Evolutionary conservation across 768 basidiomycete genomes (phyloP), one percentile per base, ranked within the genome.

Genomic region (Podaxis sp.): DNA sequence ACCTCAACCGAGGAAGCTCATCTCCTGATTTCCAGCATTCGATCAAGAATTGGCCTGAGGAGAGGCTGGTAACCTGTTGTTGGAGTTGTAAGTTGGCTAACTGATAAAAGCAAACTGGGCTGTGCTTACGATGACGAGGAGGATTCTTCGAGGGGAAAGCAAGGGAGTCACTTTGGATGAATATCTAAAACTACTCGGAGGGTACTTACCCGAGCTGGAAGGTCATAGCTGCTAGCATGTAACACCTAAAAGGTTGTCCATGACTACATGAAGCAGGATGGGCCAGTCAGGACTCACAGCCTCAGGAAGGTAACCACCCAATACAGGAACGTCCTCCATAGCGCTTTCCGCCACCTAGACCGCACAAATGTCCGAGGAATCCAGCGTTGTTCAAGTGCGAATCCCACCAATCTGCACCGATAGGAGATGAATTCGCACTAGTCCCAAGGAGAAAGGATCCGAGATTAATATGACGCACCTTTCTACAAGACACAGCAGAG

Each of bases 211-310:
- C 81, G n/a, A 83, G 59, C 57, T 89, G 82, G 63, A 87, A 83
- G 21, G 88, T 83, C 87, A 90, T 90, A 25, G 85, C 80, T 55
- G 87, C 75, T 14, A 91, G 78, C 88, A 91, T 90, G 67, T 90
- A 90, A 62, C 82, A 72, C 58, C 88, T 90, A 56, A 54, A 48
- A 44, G 37, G n/a, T 18, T 6, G 4, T 42, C 14, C 27, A 5
- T 50, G 4, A 28, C 35, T 57, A 32, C 16, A 36, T 32, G 27
- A 48, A 47, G 38, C 32, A 21, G 32, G 48, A 44, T 35, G 14
- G 27, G 25, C 23, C 36, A 16, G 36, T 16, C 11, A n/a, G 37
- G 28, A 55, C 40, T 70, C 68, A 90, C 89, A 91, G 69, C 76
- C 89, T 76, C 27, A 86, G 69, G 52, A 83, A 73, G 0, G 82